These are phyloP conservation scores for Toxoplasma gondii DNA, from an alignment of 169 alveolate genomes.

Conservation along the genomic window DNA sequence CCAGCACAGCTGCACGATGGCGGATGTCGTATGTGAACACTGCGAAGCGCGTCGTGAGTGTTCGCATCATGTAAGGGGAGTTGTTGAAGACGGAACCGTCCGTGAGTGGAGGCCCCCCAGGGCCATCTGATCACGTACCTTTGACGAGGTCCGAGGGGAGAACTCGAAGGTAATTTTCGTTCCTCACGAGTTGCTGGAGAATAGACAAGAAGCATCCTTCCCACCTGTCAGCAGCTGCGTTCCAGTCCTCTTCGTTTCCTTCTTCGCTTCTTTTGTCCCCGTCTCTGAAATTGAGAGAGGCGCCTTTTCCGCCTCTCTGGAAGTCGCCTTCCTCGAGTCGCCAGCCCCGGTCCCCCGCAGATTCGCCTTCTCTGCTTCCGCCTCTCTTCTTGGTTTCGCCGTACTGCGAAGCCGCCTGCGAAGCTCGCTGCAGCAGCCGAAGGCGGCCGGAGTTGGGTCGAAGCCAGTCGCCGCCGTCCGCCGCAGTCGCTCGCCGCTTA, in stretches of 20 bases:
- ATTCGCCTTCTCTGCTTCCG: too few species aligned
- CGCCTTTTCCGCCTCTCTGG: not conserved
- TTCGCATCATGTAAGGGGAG: too few species aligned
- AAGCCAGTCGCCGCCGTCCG: not conserved
- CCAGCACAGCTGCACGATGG: too few species aligned
- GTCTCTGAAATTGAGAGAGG: not conserved
- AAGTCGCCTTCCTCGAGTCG: not conserved
- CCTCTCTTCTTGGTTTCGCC: too few species aligned
- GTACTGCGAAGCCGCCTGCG: not conserved
- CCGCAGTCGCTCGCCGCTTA: not conserved
- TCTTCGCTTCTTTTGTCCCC: not conserved
- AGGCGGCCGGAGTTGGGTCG: not conserved
- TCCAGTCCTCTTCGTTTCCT: not conserved
- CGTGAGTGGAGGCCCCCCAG: too few species aligned
- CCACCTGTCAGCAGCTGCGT: not conserved
- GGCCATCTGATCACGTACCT: too few species aligned
- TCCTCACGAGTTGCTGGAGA: not conserved
- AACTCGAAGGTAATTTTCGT: not conserved
- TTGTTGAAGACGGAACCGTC: not conserved
- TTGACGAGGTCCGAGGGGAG: not conserved
- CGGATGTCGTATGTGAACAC: too few species aligned
- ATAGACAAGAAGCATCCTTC: not conserved
- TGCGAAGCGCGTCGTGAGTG: too few species aligned
- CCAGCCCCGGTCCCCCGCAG: too few species aligned
- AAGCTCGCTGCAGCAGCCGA: not conserved